Percentiles rank a stretch among this genome's conserved stretches.
phyloP scores from a whole-genome alignment of 139 green algal genomes.

The Tetraselmis chui region DNA sequence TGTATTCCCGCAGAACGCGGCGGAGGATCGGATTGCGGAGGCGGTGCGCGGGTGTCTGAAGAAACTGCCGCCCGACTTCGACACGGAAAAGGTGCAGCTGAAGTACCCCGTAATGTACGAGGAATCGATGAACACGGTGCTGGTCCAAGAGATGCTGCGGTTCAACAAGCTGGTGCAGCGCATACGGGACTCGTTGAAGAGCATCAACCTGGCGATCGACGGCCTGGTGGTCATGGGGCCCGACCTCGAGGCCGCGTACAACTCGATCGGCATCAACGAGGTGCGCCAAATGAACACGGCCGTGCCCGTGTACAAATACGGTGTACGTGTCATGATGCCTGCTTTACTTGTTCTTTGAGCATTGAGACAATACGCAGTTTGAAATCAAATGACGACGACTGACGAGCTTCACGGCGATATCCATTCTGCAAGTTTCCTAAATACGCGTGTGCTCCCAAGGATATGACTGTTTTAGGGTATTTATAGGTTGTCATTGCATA shows the following conservation, averaged over 20 bases:
- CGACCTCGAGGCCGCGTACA: constrained; percentile 58
- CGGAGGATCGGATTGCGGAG: constrained; percentile 24
- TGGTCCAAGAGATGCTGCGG: constrained; percentile 60
- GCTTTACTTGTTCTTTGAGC: too few species aligned
- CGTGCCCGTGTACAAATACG: too few species aligned
- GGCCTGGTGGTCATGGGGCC: constrained; percentile 70
- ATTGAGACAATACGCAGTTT: too few species aligned
- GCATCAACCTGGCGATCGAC: constrained; percentile 63
- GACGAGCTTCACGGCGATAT: too few species aligned
- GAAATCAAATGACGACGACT: too few species aligned
- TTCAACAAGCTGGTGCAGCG: constrained; percentile 64
- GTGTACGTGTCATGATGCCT: too few species aligned
- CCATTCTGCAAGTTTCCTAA: too few species aligned
- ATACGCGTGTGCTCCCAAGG: too few species aligned
- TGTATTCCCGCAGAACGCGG: not conserved
- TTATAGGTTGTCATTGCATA: not conserved
- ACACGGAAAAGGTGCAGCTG: constrained; percentile 46
- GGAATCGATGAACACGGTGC: constrained; percentile 76
- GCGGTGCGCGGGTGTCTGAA: constrained; percentile 27
- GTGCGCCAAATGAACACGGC: too few species aligned
- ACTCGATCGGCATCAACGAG: not conserved
- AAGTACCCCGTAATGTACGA: constrained; percentile 67
- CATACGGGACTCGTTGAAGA: constrained; percentile 48
- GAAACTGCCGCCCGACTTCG: constrained; percentile 31
- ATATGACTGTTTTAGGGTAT: too few species aligned